Percentiles rank a stretch among this genome's conserved stretches.
Evolutionary conservation across 176 grass and related monocot genomes (phyloP).

Genomic region (Phoenix dactylifera): DNA sequence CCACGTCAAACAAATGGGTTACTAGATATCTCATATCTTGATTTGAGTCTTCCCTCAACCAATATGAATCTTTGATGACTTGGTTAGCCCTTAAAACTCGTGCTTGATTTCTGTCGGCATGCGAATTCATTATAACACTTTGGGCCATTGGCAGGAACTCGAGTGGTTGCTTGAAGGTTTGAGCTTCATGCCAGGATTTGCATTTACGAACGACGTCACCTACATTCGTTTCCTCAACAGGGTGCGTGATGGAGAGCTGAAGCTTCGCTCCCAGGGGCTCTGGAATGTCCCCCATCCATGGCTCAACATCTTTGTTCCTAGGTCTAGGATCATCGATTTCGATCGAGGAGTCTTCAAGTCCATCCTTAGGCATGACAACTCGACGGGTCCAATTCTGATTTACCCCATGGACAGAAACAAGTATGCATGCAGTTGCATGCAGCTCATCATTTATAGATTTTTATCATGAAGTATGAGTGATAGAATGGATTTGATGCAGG

Average conservation of each 20-base stretch:
- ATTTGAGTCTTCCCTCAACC: too few species aligned
- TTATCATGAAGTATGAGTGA: neutral
- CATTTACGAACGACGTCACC: conserved; percentile 19
- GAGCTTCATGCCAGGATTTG: conserved; percentile 19
- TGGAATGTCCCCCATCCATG: conserved; percentile 42
- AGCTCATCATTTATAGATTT: neutral
- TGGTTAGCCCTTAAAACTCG: too few species aligned
- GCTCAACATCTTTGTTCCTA: conserved; percentile 46
- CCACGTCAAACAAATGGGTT: too few species aligned
- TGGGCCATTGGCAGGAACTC: conserved; percentile 12
- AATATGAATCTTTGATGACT: too few species aligned
- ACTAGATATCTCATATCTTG: too few species aligned
- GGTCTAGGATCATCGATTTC: conserved; percentile 31
- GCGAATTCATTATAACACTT: too few species aligned
- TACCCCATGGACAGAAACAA: conserved; percentile 37
- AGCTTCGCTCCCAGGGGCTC: conserved; percentile 11
- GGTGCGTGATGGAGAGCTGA: conserved; percentile 15
- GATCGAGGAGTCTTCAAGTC: conserved; percentile 21
- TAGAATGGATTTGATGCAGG: conserved; percentile 1
- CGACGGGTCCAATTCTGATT: conserved; percentile 34
- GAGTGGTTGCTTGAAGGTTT: conserved; percentile 19
- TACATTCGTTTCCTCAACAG: conserved; percentile 31
- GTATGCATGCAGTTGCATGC: neutral
- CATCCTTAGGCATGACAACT: conserved; percentile 28
- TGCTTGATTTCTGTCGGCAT: too few species aligned